These are phyloP conservation scores for Ophidiomyces ophidiicola DNA, from an alignment of 2,329 filamentous ascomycete genomes.

Conservation along the genomic window DNA sequence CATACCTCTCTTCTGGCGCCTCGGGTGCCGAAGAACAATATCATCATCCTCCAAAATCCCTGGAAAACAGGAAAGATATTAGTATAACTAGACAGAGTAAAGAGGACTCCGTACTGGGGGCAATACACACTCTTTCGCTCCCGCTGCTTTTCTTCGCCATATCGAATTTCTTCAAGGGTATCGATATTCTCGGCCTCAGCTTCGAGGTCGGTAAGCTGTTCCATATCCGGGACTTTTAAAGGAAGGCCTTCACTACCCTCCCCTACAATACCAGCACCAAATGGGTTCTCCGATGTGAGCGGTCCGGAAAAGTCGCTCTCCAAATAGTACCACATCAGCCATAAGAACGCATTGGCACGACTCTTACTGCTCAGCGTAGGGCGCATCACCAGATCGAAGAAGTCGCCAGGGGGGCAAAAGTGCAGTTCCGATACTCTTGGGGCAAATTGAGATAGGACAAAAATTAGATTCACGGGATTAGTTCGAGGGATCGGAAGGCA, in stretches of 20 bases:
- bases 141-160: slow-evolving; percentile 37
- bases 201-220: slow-evolving; percentile 38
- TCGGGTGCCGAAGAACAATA: slow-evolving; percentile 31
- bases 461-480: slow-evolving; percentile 94
- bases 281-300: slow-evolving; percentile 80
- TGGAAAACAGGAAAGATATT: slow-evolving; percentile 16
- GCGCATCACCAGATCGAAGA: slow-evolving; percentile 94
- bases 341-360: slow-evolving; percentile 77
- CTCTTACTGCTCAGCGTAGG: slow-evolving; percentile 69
- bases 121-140: slow-evolving; percentile 37
- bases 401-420: slow-evolving; percentile 73
- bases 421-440: slow-evolving; percentile 87
- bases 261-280: slow-evolving; percentile 47
- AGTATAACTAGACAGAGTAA: background rate
- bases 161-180: slow-evolving; percentile 37
- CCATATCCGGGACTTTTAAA: slow-evolving; percentile 37
- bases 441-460: slow-evolving; percentile 80
- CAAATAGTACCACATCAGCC: slow-evolving; percentile 98
- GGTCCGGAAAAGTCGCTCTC: slow-evolving; percentile 90
- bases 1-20: slow-evolving; percentile 35
- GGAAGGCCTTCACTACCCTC: slow-evolving; percentile 34
- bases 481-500: slow-evolving; percentile 58
- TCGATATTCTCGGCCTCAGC: slow-evolving; percentile 41
- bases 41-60: slow-evolving; percentile 40
- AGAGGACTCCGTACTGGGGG: background rate